phyloP scores from a whole-genome alignment of 2,329 filamentous ascomycete species.

The Fusarium tjaetaba region DNA sequence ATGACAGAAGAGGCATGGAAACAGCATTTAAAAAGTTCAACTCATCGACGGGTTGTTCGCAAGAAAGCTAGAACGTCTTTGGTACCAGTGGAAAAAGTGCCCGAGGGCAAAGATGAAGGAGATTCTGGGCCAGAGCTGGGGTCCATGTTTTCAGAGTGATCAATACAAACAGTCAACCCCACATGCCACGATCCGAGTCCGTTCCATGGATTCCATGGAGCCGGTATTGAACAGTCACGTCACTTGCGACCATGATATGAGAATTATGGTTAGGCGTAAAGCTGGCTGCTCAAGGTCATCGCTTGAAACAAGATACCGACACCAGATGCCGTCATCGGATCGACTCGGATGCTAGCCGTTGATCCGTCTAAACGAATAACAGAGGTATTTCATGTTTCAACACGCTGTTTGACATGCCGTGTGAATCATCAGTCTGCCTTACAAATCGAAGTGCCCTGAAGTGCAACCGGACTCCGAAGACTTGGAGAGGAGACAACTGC shows the following conservation, averaged over 20 bases:
- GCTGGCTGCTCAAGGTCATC: neutral
- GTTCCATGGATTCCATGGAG: neutral
- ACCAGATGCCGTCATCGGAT: neutral
- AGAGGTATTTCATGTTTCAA: neutral
- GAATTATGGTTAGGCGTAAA: neutral
- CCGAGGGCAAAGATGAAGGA: constrained; percentile 16
- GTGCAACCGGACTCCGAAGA: neutral
- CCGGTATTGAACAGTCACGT: neutral
- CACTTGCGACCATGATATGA: neutral
- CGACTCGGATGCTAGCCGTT: neutral
- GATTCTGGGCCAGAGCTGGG: constrained; percentile 44
- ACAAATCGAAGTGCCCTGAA: neutral
- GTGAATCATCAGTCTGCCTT: neutral
- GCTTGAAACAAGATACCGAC: neutral
- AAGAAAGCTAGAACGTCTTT: constrained; percentile 52
- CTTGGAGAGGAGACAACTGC: neutral
- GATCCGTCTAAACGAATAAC: neutral
- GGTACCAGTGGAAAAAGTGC: constrained; percentile 44
- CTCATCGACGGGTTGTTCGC: constrained; percentile 49
- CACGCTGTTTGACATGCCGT: neutral
- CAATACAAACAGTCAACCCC: neutral
- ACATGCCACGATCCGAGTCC: neutral
- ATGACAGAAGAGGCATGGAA: constrained; percentile 63
- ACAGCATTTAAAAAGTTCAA: constrained; percentile 51
- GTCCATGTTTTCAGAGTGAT: constrained; percentile 42